Evolutionary conservation across 768 basidiomycete genomes (phyloP), one percentile per base, ranked within the genome.

Genomic region (Lactarius evosmus): DNA sequence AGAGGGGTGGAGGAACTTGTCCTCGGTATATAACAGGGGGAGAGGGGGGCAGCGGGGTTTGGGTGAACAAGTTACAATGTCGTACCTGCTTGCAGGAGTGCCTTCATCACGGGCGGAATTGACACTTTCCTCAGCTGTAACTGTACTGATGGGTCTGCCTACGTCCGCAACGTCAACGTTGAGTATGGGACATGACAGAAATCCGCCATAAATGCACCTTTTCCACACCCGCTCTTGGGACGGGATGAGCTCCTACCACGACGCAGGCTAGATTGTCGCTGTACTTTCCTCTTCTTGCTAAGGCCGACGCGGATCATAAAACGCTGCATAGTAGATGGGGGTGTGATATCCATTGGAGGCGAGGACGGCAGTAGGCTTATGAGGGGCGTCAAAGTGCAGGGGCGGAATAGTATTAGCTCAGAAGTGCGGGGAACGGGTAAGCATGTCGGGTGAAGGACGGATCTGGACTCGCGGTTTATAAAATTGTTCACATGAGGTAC

Each of bases 211-310:
- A 51, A 38, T 27, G 56, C 38, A 27, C 36, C 49, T n/a, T 40
- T 53, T 11, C 22, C 52, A 9, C 14, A 22, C n/a, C 7, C 41
- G n/a, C 5, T 29, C 25, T 34, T 40, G 7, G 46, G 56, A 22
- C 22, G 36, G 22, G 62, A 9, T 17, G 41, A n/a, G 5, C 17
- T 34, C 22, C 19, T 27, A 34, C 14, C 46, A n/a, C 7, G 11
- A 3, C 29, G 51, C 11, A 34, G 7, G 38, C 27, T 56, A 29
- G 49, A 1, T 14, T 52, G 56, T 27, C 27, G 62, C 29, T 59
- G 40, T 9, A 16, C 40, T 41, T 56, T 60, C 25, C 19, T 41
- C 44, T 60, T 65, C 22, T 56, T 49, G n/a, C 30, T 30, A 5
- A 34, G 40, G 29, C 58, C 22, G 14, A 32, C 33, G 25, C 46